phyloP scores from a whole-genome alignment of 805 yeast genomes.

The Metschnikowia orientalis region DNA sequence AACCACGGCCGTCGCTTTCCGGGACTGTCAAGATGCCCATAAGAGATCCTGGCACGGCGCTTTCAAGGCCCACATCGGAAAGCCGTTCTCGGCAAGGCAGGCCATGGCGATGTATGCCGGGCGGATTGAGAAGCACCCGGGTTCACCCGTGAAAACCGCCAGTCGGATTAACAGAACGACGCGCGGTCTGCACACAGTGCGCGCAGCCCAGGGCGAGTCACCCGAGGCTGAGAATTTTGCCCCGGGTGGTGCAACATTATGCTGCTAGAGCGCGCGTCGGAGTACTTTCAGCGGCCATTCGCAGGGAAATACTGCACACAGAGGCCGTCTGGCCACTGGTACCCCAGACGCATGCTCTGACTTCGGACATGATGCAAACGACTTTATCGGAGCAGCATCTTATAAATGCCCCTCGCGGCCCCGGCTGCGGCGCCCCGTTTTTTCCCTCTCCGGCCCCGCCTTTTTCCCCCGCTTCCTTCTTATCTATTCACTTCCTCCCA shows the following conservation, averaged over 20 bases:
- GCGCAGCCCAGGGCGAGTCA: conserved; percentile 8
- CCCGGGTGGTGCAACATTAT: conserved; percentile 2
- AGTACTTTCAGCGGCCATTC: conserved; percentile 3
- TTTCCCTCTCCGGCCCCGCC: background rate
- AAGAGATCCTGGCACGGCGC: no score
- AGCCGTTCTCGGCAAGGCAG: no score
- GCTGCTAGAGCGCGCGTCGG: conserved; percentile 5
- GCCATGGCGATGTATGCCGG: no score
- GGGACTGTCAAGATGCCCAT: no score
- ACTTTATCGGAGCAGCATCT: conserved; percentile 14
- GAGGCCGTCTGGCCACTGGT: conserved; percentile 8
- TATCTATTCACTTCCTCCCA: background rate
- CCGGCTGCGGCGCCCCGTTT: conserved; percentile 3
- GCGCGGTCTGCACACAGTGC: background rate
- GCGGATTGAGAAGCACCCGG: conserved; percentile 5
- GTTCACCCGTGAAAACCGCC: conserved; percentile 5
- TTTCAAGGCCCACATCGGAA: no score
- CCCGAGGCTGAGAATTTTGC: conserved; percentile 9
- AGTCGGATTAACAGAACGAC: conserved; percentile 4
- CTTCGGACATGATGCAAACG: conserved; percentile 16
- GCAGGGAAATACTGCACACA: conserved; percentile 5
- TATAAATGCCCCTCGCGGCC: conserved; percentile 13
- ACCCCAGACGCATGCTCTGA: conserved; percentile 20
- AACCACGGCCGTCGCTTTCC: no score
- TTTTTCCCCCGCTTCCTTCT: background rate